Evolutionary conservation across 306 rosid genomes (phyloP).

Genomic region (Quercus gilva): DNA sequence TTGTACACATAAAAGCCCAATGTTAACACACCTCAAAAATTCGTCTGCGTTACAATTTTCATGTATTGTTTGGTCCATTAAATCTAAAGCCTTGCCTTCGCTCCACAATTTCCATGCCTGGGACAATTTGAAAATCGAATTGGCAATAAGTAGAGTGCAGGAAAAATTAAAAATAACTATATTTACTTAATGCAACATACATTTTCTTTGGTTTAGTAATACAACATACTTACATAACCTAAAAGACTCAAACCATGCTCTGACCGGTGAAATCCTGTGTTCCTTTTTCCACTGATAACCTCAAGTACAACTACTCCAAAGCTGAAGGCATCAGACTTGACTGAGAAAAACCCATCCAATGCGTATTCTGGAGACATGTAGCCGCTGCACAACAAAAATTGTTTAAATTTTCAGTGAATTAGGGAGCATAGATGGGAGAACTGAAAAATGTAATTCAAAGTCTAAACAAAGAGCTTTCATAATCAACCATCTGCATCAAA

Average conservation of each 20-base stretch:
- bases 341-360: constrained; percentile 45
- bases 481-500: background rate
- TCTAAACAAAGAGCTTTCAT: background rate
- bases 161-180: background rate
- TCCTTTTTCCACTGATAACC: constrained; percentile 49
- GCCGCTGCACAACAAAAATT: constrained; percentile 27
- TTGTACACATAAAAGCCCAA: constrained; percentile 48
- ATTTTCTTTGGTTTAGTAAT: too few relatives aligned
- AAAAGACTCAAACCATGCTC: constrained; percentile 40
- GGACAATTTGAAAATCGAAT: background rate
- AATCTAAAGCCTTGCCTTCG: constrained; percentile 35
- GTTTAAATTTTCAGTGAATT: background rate
- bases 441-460: background rate
- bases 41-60: constrained; percentile 29
- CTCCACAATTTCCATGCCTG: constrained; percentile 55
- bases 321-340: constrained; percentile 54
- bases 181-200: background rate
- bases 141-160: background rate
- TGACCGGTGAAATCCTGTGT: constrained; percentile 39
- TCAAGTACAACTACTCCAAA: constrained; percentile 58
- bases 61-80: constrained; percentile 30
- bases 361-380: constrained; percentile 54
- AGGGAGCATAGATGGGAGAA: background rate
- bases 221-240: constrained; percentile 37
- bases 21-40: constrained; percentile 31